Evolutionary conservation across 441 rosid genomes (phyloP), one percentile per base, ranked within the genome.

Genomic region (Aleurites moluccanus): DNA sequence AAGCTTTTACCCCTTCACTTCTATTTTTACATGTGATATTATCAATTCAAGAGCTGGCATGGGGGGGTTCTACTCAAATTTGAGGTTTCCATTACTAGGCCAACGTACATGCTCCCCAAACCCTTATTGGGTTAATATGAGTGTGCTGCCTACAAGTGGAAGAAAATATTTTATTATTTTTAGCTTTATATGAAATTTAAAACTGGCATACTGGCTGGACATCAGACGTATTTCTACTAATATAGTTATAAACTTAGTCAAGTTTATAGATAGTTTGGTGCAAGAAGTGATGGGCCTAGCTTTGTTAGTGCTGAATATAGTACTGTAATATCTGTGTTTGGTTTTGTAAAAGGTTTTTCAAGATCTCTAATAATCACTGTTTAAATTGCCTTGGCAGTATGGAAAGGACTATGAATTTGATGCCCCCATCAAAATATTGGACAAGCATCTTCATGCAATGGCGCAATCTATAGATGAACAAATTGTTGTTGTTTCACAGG

Each of bases 401-500:
- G 97, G 98, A 45, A 95, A 93, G 86, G 93, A 90, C 71, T 94
- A 92, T 63, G 96, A 93, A 69, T 95, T 81, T 62, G 97, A 90
- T 77, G 93, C 99, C 71, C 98, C 98, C 1, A 97, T 93, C 64
- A 93, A 95, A 78, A 89, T 95, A 27, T 84, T 93, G 88, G 97
- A 91, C 79, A 93, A 91, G 79, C 93, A 85, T 83, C 87, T 89
- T 63, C 91, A 93, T 78, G 88, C 90, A 60, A 86, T 92, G 96
- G 92, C 96, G 25, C 87, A 91, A 69, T 86, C 91, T 23, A 84
- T 83, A 16, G 97, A 91, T 76, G 97, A 92, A 82, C 98, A 95
- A 75, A 88, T 92, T 73, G 92, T 92, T 77, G 98, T 95, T 50
- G 84, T 95, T 69, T 92, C 99, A 61, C 99, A 92, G 97, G 99